Base-by-base conservation (phyloP, 2,329 filamentous ascomycete genomes). In the Colletotrichum sansevieriae region DNA sequence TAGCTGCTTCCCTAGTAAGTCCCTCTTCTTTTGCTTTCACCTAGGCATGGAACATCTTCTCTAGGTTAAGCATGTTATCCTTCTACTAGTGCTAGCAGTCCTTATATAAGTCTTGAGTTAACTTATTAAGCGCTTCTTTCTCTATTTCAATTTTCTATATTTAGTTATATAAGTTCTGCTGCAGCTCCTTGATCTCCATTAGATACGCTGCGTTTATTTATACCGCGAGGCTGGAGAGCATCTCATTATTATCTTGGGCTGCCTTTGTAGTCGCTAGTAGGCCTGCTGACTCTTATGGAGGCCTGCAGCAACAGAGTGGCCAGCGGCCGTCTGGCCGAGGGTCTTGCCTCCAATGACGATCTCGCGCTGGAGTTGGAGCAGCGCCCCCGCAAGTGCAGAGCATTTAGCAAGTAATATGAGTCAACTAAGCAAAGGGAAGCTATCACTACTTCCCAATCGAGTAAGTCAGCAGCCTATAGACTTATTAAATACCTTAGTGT, bases 341-440 rank as follows among this genome's bases (percentile, higher is more conserved):
- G 44, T 47, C 18, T 47, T 47, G 9, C 44, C 44, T 47, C 22
- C 18, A 12, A 47, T 47, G 44, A 47, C 44, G n/a, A 47, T 47
- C 44, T 47, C 44, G n/a, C 18, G 44, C 44, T 47, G 44, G 44
- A 47, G 44, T 47, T 47, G n/a, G n/a, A n/a, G n/a, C n/a, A n/a
- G n/a, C n/a, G n/a, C n/a, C n/a, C n/a, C n/a, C n/a, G n/a, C n/a
- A n/a, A n/a, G n/a, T n/a, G n/a, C n/a, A n/a, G n/a, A n/a, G n/a
- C n/a, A n/a, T n/a, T n/a, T n/a, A n/a, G n/a, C n/a, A n/a, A n/a
- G n/a, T n/a, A n/a, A n/a, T n/a, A n/a, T n/a, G n/a, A n/a, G n/a
- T n/a, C n/a, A n/a, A n/a, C n/a, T n/a, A n/a, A n/a, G n/a, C n/a
- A n/a, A n/a, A n/a, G n/a, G n/a, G n/a, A n/a, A n/a, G n/a, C n/a